Base-by-base conservation (phyloP, 768 basidiomycete genomes). In the Collybiopsis confluens region DNA sequence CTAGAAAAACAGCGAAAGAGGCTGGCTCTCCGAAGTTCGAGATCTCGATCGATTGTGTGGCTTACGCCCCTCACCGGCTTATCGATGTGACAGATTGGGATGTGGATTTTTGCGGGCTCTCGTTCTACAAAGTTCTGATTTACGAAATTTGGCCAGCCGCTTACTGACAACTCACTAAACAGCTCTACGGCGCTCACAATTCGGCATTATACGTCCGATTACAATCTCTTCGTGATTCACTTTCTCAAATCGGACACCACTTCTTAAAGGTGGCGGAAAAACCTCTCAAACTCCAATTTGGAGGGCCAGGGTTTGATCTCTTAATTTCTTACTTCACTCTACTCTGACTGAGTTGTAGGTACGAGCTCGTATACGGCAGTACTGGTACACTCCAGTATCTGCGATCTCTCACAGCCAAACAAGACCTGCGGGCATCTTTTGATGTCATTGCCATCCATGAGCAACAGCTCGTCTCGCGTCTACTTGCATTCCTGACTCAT, bases 41-140 rank as follows among this genome's bases (percentile, higher is more conserved):
- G 65, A 72, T 90, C 13, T 79, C 76, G 1, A 74, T 90, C 2
- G 90, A 91, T 60, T 89, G 88, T 56, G 90, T 91, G 2, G 88
- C 88, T 2, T 90, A 86, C 59, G 86, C 86, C 3, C 88, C 88
- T 0, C 88, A 91, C 62, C 73, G 86, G 13, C 67, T 70, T 52
- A 81, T 91, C 27, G 83, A 91, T 59, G 88, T 89, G 15, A 78
- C 75, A 54, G 81, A 77, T 45, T 91, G 88, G 90, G 88, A 89
- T 50, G 74, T 89, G 33, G 87, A 92, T 58, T 90, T 81, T 62
- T 79, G 76, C 45, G 80, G 81, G 47, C 83, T 89, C 64, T 81
- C 87, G 0, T 77, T 83, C 60, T 91, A 90, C 73, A 92, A 90
- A 80, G 89, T 85, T 44, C 87, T 85, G 44, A 13, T 64, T 41